Percentiles rank a stretch among this genome's conserved stretches.
These are phyloP conservation scores for Simplicillium sp. DNA, from an alignment of 2,329 filamentous ascomycete species.

Conservation along the genomic window DNA sequence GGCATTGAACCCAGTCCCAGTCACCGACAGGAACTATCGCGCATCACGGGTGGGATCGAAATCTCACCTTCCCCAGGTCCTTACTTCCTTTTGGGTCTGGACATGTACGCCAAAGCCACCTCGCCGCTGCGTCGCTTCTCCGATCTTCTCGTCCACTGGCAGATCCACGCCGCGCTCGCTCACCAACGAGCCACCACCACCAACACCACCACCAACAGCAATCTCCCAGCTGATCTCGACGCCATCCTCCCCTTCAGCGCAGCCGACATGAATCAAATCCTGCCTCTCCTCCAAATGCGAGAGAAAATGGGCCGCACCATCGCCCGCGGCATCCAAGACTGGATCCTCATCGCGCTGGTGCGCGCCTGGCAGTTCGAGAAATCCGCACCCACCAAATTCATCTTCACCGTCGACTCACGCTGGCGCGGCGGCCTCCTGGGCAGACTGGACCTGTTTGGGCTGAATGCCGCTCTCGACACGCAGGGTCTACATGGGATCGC, in stretches of 20 bases:
- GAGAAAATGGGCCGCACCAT: constrained; percentile 40
- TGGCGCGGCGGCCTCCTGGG: constrained; percentile 25
- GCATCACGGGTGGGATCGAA: constrained; percentile 36
- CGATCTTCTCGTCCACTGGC: constrained; percentile 57
- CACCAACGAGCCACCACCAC: constrained; percentile 27
- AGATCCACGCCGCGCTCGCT: constrained; percentile 50
- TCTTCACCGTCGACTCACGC: constrained; percentile 34
- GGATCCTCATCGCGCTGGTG: constrained; percentile 50
- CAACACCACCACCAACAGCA: constrained; percentile 11
- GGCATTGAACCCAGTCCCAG: constrained; percentile 21
- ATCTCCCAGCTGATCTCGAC: neutral
- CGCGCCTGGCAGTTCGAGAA: constrained; percentile 50
- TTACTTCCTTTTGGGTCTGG: constrained; percentile 47
- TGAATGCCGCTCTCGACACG: constrained; percentile 29
- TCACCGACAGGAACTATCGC: constrained; percentile 18
- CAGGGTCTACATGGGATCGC: constrained; percentile 25
- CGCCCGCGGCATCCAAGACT: constrained; percentile 35
- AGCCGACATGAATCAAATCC: constrained; percentile 19
- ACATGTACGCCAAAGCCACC: constrained; percentile 54
- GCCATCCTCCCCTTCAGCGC: neutral
- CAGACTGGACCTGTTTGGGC: constrained; percentile 40
- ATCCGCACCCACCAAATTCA: constrained; percentile 35
- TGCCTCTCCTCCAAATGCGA: constrained; percentile 41
- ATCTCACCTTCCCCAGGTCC: constrained; percentile 42
- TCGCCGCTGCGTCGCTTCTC: constrained; percentile 56